Percentiles rank a stretch among this genome's conserved stretches.
Evolutionary conservation across 2,329 filamentous ascomycete species (phyloP).

Genomic region (Trichophyton equinum): DNA sequence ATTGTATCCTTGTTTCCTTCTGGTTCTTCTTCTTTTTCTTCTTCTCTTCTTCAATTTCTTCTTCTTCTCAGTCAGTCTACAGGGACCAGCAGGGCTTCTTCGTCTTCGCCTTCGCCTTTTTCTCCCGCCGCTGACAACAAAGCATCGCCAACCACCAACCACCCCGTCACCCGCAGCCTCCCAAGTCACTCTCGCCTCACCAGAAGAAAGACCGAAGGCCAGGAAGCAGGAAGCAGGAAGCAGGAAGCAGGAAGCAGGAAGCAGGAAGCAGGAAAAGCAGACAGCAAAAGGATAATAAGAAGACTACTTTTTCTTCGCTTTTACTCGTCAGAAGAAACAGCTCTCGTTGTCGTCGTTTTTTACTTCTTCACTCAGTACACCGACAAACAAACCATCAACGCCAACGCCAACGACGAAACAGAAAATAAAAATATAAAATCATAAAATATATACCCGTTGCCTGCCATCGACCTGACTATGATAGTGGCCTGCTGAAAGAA

Average conservation of each 20-base stretch:
- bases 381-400: neutral
- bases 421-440: neutral
- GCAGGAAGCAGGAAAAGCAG: neutral
- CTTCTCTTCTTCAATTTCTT: neutral
- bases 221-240: neutral
- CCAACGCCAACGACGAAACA: neutral
- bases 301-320: neutral
- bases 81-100: neutral
- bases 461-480: slow-evolving; percentile 21
- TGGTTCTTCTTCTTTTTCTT: neutral
- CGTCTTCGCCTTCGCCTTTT: too few species aligned
- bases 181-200: neutral
- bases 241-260: neutral
- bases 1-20: neutral
- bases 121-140: neutral
- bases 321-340: neutral
- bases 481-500: slow-evolving; percentile 18
- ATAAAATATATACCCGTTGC: neutral
- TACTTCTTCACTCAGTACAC: neutral
- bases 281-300: neutral
- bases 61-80: neutral
- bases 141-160: neutral
- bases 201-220: neutral
- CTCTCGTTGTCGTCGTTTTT: neutral
- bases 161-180: neutral